Percentiles rank a stretch among this genome's conserved stretches.
phyloP scores from a whole-genome alignment of 805 yeast genomes.

The Yarrowia sp. region DNA sequence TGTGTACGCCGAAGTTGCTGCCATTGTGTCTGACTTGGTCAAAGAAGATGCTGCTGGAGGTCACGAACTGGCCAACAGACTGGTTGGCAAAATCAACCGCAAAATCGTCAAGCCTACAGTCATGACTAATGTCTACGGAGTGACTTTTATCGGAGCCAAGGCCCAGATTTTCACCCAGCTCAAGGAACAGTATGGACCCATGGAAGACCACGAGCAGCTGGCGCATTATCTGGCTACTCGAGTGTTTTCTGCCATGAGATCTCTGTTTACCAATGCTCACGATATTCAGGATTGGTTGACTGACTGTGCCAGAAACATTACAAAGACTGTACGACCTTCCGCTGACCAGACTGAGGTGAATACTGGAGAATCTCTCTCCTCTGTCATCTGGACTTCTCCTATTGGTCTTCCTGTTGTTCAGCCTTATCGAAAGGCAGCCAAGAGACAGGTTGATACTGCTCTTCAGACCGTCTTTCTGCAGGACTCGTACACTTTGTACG shows the following conservation, averaged over 20 bases:
- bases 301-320: constrained; percentile 74
- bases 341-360: constrained; percentile 40
- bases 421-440: constrained; percentile 76
- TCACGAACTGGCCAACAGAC: constrained; percentile 39
- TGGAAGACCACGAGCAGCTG: constrained; percentile 49
- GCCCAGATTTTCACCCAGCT: constrained; percentile 82
- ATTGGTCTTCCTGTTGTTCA: constrained; percentile 94
- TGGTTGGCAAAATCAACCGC: constrained; percentile 66
- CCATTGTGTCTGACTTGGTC: constrained; percentile 47
- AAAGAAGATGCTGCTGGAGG: constrained; percentile 45
- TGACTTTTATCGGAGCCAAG: constrained; percentile 88
- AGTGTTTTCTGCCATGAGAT: constrained; percentile 81
- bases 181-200: constrained; percentile 41
- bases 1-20: constrained; percentile 57
- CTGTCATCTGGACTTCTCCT: constrained; percentile 98
- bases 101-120: constrained; percentile 95
- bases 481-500: constrained; percentile 82
- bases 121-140: constrained; percentile 98
- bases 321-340: constrained; percentile 72
- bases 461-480: constrained; percentile 81
- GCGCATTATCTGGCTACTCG: constrained; percentile 68
- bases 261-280: constrained; percentile 89
- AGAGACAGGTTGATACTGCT: constrained; percentile 70
- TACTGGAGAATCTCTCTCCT: constrained; percentile 58
- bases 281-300: constrained; percentile 95